phyloP scores from a whole-genome alignment of 495 filamentous ascomycete genomes.

The Arthonia radiata region DNA sequence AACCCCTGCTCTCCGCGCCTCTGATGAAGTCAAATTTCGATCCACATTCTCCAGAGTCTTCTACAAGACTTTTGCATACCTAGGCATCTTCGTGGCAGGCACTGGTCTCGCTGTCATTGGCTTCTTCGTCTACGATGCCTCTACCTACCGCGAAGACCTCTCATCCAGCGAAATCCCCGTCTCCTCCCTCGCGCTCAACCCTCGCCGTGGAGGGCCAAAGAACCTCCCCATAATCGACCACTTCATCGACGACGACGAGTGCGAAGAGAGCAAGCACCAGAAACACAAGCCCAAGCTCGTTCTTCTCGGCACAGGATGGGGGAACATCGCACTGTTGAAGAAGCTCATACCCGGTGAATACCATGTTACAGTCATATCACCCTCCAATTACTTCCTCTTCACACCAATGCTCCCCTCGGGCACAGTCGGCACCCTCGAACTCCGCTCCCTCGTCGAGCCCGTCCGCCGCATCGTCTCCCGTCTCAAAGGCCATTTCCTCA shows the following conservation, averaged over 20 bases:
- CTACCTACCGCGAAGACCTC: conserved; percentile 52
- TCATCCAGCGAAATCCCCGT: conserved; percentile 50
- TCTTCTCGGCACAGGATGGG: conserved; percentile 87
- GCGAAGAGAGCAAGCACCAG: conserved; percentile 32
- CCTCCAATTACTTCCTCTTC: conserved; percentile 90
- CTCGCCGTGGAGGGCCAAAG: conserved; percentile 74
- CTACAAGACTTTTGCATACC: conserved; percentile 26
- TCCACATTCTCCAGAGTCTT: conserved; percentile 12
- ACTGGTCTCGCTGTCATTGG: conserved; percentile 32
- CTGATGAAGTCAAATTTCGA: no score
- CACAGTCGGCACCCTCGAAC: conserved; percentile 82
- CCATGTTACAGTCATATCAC: conserved; percentile 81
- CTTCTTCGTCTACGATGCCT: conserved; percentile 90
- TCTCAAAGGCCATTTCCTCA: conserved; percentile 71
- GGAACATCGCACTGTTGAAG: conserved; percentile 77
- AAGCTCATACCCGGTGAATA: conserved; percentile 73
- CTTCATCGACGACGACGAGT: conserved; percentile 70
- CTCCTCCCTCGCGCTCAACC: conserved; percentile 56
- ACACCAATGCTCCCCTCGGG: conserved; percentile 94
- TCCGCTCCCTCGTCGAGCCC: conserved; percentile 78
- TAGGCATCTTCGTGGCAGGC: conserved; percentile 32
- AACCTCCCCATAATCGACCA: conserved; percentile 79
- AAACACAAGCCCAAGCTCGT: conserved; percentile 81
- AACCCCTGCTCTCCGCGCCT: no score
- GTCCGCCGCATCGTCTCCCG: conserved; percentile 58